Conservation (phyloP, 139 green algal species). For the Tetradesmus obliquus region DNA sequence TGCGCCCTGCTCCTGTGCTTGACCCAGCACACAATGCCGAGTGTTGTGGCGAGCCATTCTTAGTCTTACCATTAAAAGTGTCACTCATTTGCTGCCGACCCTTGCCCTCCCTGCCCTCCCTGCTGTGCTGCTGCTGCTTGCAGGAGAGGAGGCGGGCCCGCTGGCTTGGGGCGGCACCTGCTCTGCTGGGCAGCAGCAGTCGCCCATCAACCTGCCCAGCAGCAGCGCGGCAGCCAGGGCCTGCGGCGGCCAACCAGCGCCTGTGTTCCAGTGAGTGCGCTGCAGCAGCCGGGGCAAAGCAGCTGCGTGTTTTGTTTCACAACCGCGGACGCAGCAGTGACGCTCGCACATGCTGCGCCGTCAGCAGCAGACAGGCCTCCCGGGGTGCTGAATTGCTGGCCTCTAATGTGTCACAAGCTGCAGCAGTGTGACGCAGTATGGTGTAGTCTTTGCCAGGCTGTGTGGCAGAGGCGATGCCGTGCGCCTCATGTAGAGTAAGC, state of each 20-base stretch:
- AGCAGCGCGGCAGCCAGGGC: background rate
- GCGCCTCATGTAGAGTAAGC: no score
- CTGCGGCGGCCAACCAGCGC: background rate
- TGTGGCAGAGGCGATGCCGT: no score
- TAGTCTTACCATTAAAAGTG: no score
- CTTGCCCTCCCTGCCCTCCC: background rate
- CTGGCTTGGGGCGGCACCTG: constrained; percentile 5
- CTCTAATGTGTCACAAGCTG: background rate
- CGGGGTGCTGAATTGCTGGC: no score
- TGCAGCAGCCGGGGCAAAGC: background rate
- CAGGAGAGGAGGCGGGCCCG: constrained; percentile 23
- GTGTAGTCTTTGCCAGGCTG: background rate
- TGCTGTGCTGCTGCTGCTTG: background rate
- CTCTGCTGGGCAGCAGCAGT: constrained; percentile 26
- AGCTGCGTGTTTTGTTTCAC: background rate
- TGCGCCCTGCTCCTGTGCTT: no score
- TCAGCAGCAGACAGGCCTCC: no score
- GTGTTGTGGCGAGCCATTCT: no score
- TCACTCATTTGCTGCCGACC: no score
- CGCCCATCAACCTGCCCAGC: constrained; percentile 25
- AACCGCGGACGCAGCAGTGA: background rate
- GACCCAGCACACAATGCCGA: no score
- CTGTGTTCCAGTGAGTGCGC: constrained; percentile 5
- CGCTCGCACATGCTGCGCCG: background rate
- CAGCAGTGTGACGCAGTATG: constrained; percentile 2